phyloP scores from a whole-genome alignment of 129 eudicot genomes.

The Solidago caesia region DNA sequence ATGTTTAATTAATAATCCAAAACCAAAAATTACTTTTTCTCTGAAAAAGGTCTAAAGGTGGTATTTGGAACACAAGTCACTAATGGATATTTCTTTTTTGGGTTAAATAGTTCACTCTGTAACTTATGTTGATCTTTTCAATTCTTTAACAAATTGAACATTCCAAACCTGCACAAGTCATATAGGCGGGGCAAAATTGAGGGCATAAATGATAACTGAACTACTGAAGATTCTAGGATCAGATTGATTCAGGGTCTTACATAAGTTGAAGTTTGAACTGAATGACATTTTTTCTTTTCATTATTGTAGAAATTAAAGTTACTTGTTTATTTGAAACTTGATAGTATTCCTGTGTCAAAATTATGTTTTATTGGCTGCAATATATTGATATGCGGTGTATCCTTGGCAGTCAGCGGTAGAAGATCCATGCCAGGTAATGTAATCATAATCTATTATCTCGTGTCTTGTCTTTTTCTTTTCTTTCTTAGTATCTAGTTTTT shows the following conservation, averaged over 20 bases:
- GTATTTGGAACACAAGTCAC: not conserved
- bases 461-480: not conserved
- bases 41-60: not conserved
- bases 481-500: not conserved
- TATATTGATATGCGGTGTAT: constrained; percentile 10
- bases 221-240: not conserved
- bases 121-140: not conserved
- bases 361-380: not conserved
- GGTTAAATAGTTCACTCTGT: not conserved
- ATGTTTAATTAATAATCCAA: too few relatives aligned
- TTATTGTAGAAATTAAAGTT: constrained; percentile 16
- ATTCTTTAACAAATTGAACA: not conserved
- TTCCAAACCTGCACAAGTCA: too few relatives aligned
- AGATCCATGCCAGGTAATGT: constrained; percentile 10
- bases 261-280: not conserved
- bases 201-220: too few relatives aligned
- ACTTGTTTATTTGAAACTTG: not conserved
- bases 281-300: not conserved
- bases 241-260: not conserved
- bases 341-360: constrained; percentile 10
- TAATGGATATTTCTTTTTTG: not conserved
- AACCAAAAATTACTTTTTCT: not conserved
- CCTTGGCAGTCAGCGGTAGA: constrained; percentile 17
- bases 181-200: too few relatives aligned
- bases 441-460: not conserved